Base-by-base conservation (phyloP, 805 yeast genomes). In the Wickerhamiella cacticola region DNA sequence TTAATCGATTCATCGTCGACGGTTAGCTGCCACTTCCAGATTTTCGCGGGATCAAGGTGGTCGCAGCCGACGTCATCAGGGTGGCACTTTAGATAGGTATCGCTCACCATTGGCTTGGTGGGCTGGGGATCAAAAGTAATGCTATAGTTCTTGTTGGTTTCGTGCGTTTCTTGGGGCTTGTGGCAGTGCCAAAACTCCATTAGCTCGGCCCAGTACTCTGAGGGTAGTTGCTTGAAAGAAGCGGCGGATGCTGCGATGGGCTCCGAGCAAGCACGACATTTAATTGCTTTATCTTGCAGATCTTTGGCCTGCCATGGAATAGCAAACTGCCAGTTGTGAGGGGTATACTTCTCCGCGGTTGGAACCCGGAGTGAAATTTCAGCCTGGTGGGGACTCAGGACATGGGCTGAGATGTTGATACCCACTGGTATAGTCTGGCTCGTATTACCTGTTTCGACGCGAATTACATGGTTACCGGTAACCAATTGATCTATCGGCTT, bases 171-270 rank as follows among this genome's bases (percentile, higher is more conserved):
- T 40, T 52, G 52, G 1, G 72, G 72, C 48, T 67, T 68, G 49
- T 89, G 96, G 60, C 98, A 89, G 61, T 89, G 96, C 98, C 98
- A 89, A 54, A 82, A 82, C 50, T 89, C 97, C 94, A 89, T 82
- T 73, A 92, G 67, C 60, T 89, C 98, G 12, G 81, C 77, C 98
- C 98, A 89, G 43, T 76, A 68, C 58, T 87, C 96, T 1, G 94
- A 82, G 0, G 98, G 98, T 79, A 89, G 75, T 33, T 83, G 83
- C 43, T 41, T 15, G 34, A 29, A n/a, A 13, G 16, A n/a, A n/a
- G n/a, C n/a, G n/a, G n/a, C n/a, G n/a, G n/a, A n/a, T n/a, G n/a
- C n/a, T n/a, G n/a, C n/a, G n/a, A n/a, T n/a, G n/a, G n/a, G n/a
- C n/a, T n/a, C n/a, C n/a, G n/a, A n/a, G n/a, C 46, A 43, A 15